phyloP scores from a whole-genome alignment of 1,139 yeast genomes.

The Debaryomyces sp. region DNA sequence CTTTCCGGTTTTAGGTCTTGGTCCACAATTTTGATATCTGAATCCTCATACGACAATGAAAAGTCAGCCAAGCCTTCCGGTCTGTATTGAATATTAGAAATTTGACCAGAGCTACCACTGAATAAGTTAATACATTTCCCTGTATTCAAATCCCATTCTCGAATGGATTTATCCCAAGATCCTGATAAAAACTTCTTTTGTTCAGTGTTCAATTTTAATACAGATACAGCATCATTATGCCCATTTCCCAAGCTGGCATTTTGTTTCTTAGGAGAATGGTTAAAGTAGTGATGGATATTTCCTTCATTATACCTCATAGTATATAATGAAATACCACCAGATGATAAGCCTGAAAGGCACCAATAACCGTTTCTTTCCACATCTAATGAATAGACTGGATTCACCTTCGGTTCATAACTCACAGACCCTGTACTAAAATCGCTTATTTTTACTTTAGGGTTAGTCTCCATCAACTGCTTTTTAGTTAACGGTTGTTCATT shows the following conservation, averaged over 20 bases:
- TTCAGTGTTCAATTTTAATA: conserved; percentile 59
- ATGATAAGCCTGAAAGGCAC: conserved; percentile 78
- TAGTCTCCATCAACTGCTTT: conserved; percentile 38
- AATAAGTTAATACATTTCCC: conserved; percentile 59
- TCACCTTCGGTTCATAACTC: conserved; percentile 64
- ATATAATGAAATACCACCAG: conserved; percentile 88
- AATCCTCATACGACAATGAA: conserved; percentile 19
- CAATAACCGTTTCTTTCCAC: conserved; percentile 83
- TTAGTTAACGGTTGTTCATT: conserved; percentile 80
- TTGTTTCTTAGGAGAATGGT: conserved; percentile 30
- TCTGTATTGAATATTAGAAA: conserved; percentile 76
- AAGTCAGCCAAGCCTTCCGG: conserved; percentile 63
- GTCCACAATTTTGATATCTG: conserved; percentile 14
- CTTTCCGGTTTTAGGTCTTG: conserved; percentile 45
- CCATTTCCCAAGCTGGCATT: conserved; percentile 23
- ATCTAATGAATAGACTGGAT: conserved; percentile 87
- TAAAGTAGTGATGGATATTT: conserved; percentile 72
- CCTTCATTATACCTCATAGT: conserved; percentile 88
- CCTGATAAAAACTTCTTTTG: conserved; percentile 76
- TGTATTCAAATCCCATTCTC: conserved; percentile 84
- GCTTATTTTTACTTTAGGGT: conserved; percentile 47
- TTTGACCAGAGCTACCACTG: conserved; percentile 69
- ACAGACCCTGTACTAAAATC: conserved; percentile 46
- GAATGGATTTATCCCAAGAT: conserved; percentile 81
- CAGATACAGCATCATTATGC: conserved; percentile 78